A percentile compares a stretch with the other conserved stretches of the same genome.
Conservation (phyloP, 2,329 filamentous ascomycete genomes). For the Penicillium sp. region DNA sequence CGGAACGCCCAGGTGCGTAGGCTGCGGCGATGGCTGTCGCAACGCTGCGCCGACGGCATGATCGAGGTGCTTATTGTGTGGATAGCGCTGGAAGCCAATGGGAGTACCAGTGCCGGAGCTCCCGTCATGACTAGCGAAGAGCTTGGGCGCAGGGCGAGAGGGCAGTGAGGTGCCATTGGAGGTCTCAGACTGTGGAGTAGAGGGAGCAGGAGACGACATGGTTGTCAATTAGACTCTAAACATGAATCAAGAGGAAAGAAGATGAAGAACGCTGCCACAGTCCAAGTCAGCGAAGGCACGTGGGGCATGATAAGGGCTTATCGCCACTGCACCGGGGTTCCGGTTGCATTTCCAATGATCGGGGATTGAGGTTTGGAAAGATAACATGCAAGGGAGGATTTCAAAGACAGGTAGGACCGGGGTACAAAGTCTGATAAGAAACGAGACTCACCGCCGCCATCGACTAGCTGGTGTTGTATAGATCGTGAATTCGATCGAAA, state of each 20-base stretch:
- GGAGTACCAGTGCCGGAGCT: constrained; percentile 38
- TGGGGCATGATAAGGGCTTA: constrained; percentile 9
- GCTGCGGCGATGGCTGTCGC: constrained; percentile 77
- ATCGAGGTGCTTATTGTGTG: constrained; percentile 55
- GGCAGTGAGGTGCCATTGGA: constrained; percentile 28
- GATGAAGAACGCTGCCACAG: constrained; percentile 11
- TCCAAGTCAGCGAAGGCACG: constrained; percentile 7
- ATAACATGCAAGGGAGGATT: constrained; percentile 15
- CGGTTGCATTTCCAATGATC: background rate
- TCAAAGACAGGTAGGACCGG: background rate
- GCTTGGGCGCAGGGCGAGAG: constrained; percentile 28
- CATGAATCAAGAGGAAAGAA: constrained; percentile 9
- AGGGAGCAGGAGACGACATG: constrained; percentile 31
- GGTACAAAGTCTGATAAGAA: background rate
- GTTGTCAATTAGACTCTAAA: constrained; percentile 14
- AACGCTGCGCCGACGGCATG: constrained; percentile 48
- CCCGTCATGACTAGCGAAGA: constrained; percentile 31
- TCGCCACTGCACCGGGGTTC: no score
- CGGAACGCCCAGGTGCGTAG: constrained; percentile 74
- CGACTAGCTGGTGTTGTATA: constrained; percentile 10
- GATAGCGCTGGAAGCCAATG: constrained; percentile 40
- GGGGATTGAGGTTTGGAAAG: background rate
- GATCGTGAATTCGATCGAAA: background rate
- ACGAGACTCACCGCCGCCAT: constrained; percentile 21
- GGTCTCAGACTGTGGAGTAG: constrained; percentile 25